A percentile compares a stretch with the other conserved stretches of the same genome.
phyloP scores from a whole-genome alignment of 176 grass and related monocot species.

The Tillandsia fasciculata region DNA sequence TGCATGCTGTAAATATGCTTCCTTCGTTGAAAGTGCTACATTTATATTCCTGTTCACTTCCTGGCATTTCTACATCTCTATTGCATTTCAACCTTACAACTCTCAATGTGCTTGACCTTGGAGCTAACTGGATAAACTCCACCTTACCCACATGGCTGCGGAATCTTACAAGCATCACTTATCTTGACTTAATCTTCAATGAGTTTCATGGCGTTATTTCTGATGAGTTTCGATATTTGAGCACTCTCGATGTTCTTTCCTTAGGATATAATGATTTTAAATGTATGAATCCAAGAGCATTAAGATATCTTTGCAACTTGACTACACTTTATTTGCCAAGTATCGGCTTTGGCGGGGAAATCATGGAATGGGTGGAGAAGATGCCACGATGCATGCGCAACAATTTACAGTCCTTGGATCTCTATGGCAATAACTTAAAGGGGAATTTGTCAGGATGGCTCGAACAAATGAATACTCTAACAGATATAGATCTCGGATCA shows the following conservation, averaged over 20 bases:
- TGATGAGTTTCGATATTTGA: not conserved
- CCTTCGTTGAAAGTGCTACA: not conserved
- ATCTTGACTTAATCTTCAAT: not conserved
- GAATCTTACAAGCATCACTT: slow-evolving; percentile 4
- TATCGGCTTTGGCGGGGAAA: not conserved
- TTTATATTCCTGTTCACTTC: not conserved
- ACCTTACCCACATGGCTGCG: slow-evolving; percentile 17
- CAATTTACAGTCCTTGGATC: not conserved
- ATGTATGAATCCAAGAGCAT: not conserved
- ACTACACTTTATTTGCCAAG: not conserved
- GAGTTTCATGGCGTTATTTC: slow-evolving; percentile 11
- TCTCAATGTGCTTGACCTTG: slow-evolving; percentile 5
- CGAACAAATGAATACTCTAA: not conserved
- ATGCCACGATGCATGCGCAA: not conserved
- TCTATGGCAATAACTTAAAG: not conserved
- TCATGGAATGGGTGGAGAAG: not conserved
- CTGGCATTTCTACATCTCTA: not conserved
- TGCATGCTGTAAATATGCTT: slow-evolving; percentile 24
- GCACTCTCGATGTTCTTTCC: slow-evolving; percentile 5
- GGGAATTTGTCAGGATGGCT: slow-evolving; percentile 13
- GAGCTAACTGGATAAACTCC: not conserved
- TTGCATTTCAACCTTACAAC: slow-evolving; percentile 22
- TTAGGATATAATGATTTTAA: not conserved
- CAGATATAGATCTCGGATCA: not conserved
- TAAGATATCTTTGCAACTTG: slow-evolving; percentile 14